Evolutionary conservation across 371 early-diverging fungal genomes (phyloP).

Genomic region (Mortierella sp.): DNA sequence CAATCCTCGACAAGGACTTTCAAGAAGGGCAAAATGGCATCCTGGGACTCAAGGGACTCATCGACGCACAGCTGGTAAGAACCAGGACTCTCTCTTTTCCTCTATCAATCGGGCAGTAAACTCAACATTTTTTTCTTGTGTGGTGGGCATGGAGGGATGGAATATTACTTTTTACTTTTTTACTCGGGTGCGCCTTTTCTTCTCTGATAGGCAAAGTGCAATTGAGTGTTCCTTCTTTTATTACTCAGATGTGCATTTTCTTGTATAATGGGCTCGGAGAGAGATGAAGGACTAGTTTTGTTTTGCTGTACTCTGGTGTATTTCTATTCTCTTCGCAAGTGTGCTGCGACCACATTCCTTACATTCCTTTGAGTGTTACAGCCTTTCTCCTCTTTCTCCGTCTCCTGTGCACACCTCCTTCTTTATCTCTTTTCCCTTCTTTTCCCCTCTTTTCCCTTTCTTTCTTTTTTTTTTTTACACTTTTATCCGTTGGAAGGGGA

Average conservation of each 20-base stretch:
- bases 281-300: not conserved
- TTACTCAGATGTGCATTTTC: too few species aligned
- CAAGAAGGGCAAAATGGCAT: conserved; percentile 53
- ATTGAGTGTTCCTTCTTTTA: not conserved
- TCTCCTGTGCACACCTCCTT: not conserved
- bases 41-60: conserved; percentile 52
- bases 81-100: not conserved
- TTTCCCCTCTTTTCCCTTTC: not conserved
- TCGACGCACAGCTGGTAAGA: conserved; percentile 57
- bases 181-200: not conserved
- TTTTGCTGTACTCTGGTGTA: not conserved
- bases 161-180: not conserved
- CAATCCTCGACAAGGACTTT: conserved; percentile 44
- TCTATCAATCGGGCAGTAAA: not conserved
- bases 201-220: too few species aligned
- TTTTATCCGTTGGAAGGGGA: not conserved
- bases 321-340: not conserved
- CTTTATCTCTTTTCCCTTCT: not conserved
- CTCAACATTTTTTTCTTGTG: not conserved
- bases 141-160: not conserved
- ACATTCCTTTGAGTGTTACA: not conserved
- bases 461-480: conserved; percentile 2
- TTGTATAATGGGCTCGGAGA: too few species aligned
- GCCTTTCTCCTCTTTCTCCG: not conserved
- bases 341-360: conserved; percentile 3